Conservation (phyloP, 495 filamentous ascomycete genomes). For the Penicillium macrosclerotiorum region DNA sequence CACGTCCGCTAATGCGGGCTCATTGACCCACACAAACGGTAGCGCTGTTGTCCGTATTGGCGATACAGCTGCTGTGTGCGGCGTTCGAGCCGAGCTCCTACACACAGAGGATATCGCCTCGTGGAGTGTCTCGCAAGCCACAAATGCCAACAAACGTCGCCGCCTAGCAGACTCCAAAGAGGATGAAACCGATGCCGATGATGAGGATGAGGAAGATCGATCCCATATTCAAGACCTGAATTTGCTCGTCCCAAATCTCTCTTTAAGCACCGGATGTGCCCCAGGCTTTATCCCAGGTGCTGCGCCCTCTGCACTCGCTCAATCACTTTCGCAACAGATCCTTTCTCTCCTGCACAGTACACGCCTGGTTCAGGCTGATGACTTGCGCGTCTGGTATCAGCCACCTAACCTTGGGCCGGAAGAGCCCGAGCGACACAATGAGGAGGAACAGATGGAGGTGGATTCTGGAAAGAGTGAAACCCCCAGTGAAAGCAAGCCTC, state of each 20-base stretch:
- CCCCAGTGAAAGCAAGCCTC: conserved; percentile 16
- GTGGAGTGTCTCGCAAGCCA: conserved; percentile 46
- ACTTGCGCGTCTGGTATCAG: conserved; percentile 68
- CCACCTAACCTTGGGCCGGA: conserved; percentile 42
- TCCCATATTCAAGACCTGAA: conserved; percentile 57
- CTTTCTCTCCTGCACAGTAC: conserved; percentile 69
- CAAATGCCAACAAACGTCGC: conserved; percentile 28
- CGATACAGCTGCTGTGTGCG: conserved; percentile 89
- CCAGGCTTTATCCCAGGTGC: conserved; percentile 80
- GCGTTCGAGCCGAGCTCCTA: conserved; percentile 84
- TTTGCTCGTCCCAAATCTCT: conserved; percentile 88
- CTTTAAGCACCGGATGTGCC: conserved; percentile 83
- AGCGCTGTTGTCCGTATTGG: conserved; percentile 83
- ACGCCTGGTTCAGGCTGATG: conserved; percentile 56
- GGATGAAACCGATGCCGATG: conserved; percentile 9
- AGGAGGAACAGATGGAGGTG: conserved; percentile 46
- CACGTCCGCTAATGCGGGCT: conserved; percentile 70
- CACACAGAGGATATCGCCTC: conserved; percentile 65
- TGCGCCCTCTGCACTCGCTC: conserved; percentile 75
- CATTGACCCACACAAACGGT: conserved; percentile 82
- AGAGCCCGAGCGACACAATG: conserved; percentile 35
- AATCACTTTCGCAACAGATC: conserved; percentile 76
- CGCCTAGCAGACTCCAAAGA: conserved; percentile 21
- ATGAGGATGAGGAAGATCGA: conserved; percentile 43
- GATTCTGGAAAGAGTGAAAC: conserved; percentile 22